Conservation (phyloP, 352 stramenopile species). For the Phytophthora fragariaefolia region DNA sequence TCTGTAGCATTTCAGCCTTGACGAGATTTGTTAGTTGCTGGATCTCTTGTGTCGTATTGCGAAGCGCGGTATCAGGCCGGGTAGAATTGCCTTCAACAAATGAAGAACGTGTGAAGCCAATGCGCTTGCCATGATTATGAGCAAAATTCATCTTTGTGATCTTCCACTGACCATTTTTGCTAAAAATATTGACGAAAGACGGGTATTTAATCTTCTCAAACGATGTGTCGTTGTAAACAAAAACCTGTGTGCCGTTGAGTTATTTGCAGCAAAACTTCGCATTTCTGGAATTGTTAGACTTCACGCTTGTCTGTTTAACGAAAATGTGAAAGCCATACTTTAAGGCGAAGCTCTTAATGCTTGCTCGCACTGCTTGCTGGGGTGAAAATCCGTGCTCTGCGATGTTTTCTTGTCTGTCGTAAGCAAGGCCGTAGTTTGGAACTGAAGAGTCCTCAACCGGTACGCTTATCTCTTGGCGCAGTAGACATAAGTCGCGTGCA, state of each 20-base stretch:
- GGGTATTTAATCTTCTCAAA: not conserved
- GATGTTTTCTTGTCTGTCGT: not conserved
- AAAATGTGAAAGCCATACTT: slow-evolving; percentile 4
- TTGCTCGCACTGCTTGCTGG: not conserved
- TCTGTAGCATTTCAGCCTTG: not conserved
- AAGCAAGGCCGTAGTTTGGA: not conserved
- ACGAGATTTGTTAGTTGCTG: not conserved
- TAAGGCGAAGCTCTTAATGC: slow-evolving; percentile 5
- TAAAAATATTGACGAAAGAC: slow-evolving; percentile 19
- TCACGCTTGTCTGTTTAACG: slow-evolving; percentile 2
- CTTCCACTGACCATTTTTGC: not conserved
- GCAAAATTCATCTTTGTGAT: slow-evolving; percentile 10
- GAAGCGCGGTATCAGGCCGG: not conserved
- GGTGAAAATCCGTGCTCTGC: not conserved
- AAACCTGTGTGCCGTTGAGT: slow-evolving; percentile 6
- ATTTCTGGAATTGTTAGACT: slow-evolving; percentile 17
- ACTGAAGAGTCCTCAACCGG: too few relatives aligned
- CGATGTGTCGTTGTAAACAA: not conserved
- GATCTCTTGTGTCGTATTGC: slow-evolving; percentile 6
- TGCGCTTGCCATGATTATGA: slow-evolving; percentile 1
- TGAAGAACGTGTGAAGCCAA: not conserved
- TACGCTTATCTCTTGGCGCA: not conserved
- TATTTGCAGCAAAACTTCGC: slow-evolving; percentile 13
- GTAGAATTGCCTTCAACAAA: not conserved
- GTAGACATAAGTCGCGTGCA: not conserved